These are phyloP conservation scores for Cucurbitaria berberidis DNA, from an alignment of 2,329 filamentous ascomycete genomes.

Conservation along the genomic window DNA sequence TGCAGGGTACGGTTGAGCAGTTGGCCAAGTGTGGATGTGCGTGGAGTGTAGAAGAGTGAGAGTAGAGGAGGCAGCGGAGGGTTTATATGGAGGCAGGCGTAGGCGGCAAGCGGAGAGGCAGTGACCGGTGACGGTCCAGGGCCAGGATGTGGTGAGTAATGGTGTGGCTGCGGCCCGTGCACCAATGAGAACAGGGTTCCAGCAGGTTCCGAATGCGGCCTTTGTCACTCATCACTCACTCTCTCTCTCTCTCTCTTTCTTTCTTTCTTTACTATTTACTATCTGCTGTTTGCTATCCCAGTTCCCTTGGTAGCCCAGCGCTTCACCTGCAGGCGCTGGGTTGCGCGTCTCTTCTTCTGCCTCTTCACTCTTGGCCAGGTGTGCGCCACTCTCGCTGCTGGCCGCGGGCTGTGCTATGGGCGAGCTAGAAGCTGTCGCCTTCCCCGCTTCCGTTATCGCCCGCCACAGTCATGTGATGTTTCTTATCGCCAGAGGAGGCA, in stretches of 20 bases:
- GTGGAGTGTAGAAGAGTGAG: constrained; percentile 25
- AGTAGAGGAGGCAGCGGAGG: constrained; percentile 21
- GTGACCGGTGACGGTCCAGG: constrained; percentile 32
- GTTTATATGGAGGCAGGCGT: constrained; percentile 41
- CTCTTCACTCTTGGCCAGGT: neutral
- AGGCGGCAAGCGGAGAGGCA: constrained; percentile 43
- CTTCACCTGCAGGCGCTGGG: neutral
- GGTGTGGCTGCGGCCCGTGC: constrained; percentile 41
- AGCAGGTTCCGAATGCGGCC: constrained; percentile 32
- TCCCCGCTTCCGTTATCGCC: constrained; percentile 40
- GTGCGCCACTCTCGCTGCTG: neutral
- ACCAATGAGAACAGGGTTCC: constrained; percentile 45
- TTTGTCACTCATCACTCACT: neutral
- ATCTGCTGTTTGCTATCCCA: neutral
- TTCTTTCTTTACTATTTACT: neutral
- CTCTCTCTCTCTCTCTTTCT: too few species aligned
- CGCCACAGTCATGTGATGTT: constrained; percentile 32
- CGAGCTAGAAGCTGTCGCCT: neutral
- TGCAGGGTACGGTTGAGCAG: constrained; percentile 10
- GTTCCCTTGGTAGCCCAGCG: neutral
- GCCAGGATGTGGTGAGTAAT: constrained; percentile 38
- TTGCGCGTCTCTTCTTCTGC: neutral
- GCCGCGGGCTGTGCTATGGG: neutral
- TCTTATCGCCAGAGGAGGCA: constrained; percentile 22
- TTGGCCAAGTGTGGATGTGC: constrained; percentile 13